Base-by-base conservation (phyloP, 148 eudicot species). In the Diospyros kaki region DNA sequence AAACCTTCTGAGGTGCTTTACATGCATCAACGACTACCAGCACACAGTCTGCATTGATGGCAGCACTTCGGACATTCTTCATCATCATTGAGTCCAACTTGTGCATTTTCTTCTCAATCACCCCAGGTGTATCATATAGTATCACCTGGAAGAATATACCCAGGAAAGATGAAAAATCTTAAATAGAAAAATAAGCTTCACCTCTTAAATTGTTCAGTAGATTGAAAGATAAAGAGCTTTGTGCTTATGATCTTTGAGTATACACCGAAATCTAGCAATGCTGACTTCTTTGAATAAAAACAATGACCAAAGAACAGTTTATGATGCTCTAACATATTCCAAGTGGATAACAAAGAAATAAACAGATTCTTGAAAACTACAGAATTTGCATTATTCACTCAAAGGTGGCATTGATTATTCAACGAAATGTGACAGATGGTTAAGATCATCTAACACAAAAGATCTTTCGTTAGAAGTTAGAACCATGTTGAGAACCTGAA, bases 31-130 rank as follows among this genome's bases (percentile, higher is more conserved):
- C 97, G 79, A 95, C 99, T 56, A 95, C 87, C 73, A 95, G 60
- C 42, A 95, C 88, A 80, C 99, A 95, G 80, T 95, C 97, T 64
- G 99, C 97, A 86, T 88, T 87, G 39, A 84, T 69, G 14, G 96
- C 86, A 72, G 99, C 99, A 75, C 88, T 89, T 10, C 91, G 92
- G 64, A 95, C 99, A 86, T 92, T 95, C 80, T 89, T 90, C 97
- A 95, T 95, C 99, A 95, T 95, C 99, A 95, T 90, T n/a, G 94
- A 62, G 81, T 95, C 97, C 84, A 95, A 80, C 83, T 88, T 89
- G 81, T 93, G 96, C 96, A 90, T 92, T 80, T 89, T 83, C 91
- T 91, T 95, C 87, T 90, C 94, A 76, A 95, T 92, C 53, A 95
- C 99, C 72, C 99, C 99, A 68, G 97, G 99, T 52, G 99, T 95